Conservation (phyloP, 495 filamentous ascomycete species). For the Lasiosphaeris hirsuta region DNA sequence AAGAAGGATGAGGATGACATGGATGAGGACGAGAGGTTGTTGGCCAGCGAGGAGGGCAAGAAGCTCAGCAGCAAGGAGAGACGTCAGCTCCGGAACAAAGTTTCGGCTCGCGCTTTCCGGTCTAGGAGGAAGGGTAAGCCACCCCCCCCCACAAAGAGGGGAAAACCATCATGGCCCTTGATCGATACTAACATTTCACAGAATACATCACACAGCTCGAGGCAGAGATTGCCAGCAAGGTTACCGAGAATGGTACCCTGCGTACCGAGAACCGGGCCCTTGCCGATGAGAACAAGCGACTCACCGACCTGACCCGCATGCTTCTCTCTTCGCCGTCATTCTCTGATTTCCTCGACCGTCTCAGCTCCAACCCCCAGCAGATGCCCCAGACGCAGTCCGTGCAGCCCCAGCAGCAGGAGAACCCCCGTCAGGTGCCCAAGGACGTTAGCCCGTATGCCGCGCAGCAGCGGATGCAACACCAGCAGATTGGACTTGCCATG, state of each 20-base stretch:
- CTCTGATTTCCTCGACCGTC: constrained; percentile 71
- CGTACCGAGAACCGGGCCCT: constrained; percentile 68
- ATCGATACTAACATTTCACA: constrained; percentile 52
- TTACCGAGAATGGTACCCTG: constrained; percentile 68
- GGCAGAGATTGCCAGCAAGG: constrained; percentile 69
- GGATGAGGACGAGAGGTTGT: constrained; percentile 92
- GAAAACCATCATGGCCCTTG: too few species aligned
- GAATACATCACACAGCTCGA: constrained; percentile 96
- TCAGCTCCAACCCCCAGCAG: constrained; percentile 52
- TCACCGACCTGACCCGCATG: constrained; percentile 73
- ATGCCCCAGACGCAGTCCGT: constrained; percentile 30
- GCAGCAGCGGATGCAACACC: constrained; percentile 51
- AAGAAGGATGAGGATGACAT: constrained; percentile 94
- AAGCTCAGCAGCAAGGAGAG: constrained; percentile 93
- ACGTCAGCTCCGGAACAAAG: constrained; percentile 93
- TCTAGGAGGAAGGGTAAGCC: constrained; percentile 88
- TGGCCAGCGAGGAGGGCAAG: constrained; percentile 96
- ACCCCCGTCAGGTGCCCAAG: constrained; percentile 53
- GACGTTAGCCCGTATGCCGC: constrained; percentile 60
- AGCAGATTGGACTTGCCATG: constrained; percentile 68
- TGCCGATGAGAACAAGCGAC: constrained; percentile 73
- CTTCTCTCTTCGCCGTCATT: constrained; percentile 86
- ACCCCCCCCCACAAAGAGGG: not conserved
- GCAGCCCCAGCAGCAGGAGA: constrained; percentile 38
- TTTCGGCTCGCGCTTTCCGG: constrained; percentile 94